A percentile compares a stretch with the other conserved stretches of the same genome.
These are phyloP conservation scores for Penicillium aurantiogriseum DNA, from an alignment of 2,329 filamentous ascomycete genomes.

Conservation along the genomic window DNA sequence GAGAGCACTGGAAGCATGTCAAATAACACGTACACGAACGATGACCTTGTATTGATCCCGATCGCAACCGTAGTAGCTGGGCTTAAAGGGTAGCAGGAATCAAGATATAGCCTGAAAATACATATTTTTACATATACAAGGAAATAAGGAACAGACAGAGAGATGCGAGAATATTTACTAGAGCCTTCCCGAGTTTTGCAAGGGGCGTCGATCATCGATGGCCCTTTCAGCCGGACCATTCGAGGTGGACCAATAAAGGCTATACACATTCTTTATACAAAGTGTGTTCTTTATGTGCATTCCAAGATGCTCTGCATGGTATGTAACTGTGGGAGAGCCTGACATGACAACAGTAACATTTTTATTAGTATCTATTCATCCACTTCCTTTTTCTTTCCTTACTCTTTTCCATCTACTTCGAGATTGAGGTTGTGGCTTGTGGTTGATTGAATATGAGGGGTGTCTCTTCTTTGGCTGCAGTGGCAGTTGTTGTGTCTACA, in stretches of 20 bases:
- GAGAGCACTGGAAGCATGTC: not conserved
- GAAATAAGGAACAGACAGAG: not conserved
- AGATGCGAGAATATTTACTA: not conserved
- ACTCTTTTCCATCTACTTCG: not conserved
- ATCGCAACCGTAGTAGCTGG: not conserved
- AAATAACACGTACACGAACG: not conserved
- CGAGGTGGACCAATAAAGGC: not conserved
- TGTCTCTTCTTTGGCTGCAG: constrained; percentile 9
- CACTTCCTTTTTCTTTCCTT: not conserved
- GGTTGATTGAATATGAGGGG: constrained; percentile 19
- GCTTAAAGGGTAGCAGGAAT: too few species aligned
- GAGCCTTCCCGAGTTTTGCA: constrained; percentile 1
- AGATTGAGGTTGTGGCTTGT: constrained; percentile 8
- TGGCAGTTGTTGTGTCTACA: constrained; percentile 11
- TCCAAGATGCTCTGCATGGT: constrained; percentile 2
- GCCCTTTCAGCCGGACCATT: not conserved
- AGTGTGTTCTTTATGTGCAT: constrained; percentile 5
- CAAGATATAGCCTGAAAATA: not conserved
- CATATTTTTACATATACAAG: too few species aligned
- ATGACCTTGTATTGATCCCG: too few species aligned
- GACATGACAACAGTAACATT: not conserved
- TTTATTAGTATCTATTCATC: not conserved
- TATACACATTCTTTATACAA: constrained; percentile 14
- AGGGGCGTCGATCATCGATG: constrained; percentile 9
- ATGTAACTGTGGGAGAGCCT: not conserved